phyloP scores from a whole-genome alignment of 2,329 filamentous ascomycete species.

The Neoascochyta sp. region DNA sequence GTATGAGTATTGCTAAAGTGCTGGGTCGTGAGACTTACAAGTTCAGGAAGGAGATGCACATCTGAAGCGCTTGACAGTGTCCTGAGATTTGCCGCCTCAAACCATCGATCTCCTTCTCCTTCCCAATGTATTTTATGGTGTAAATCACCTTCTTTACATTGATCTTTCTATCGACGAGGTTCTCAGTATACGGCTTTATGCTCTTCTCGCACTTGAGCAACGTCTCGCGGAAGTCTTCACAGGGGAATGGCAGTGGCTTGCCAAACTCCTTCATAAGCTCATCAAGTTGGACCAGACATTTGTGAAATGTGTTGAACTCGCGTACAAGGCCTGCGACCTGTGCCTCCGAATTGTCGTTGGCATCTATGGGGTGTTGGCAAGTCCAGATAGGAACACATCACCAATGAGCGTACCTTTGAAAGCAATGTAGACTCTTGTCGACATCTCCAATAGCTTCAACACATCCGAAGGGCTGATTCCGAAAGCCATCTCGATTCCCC shows the following conservation, averaged over 20 bases:
- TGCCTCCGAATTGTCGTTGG: constrained; percentile 33
- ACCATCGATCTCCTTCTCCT: constrained; percentile 32
- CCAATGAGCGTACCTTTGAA: constrained; percentile 28
- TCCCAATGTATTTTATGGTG: constrained; percentile 32
- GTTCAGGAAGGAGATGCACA: constrained; percentile 32
- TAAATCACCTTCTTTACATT: constrained; percentile 27
- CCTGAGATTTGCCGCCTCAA: constrained; percentile 27
- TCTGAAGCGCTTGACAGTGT: constrained; percentile 29
- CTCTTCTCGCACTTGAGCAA: constrained; percentile 28
- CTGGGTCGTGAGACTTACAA: constrained; percentile 13
- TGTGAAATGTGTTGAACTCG: constrained; percentile 29
- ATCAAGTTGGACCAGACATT: constrained; percentile 25
- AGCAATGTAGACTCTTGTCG: constrained; percentile 30
- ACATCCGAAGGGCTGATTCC: constrained; percentile 31
- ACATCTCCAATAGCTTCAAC: constrained; percentile 31
- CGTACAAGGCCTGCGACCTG: constrained; percentile 31
- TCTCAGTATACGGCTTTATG: constrained; percentile 26
- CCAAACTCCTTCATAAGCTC: constrained; percentile 34
- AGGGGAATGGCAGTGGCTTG: constrained; percentile 29
- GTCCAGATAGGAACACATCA: neutral
- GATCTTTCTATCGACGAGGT: constrained; percentile 33
- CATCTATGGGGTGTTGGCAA: constrained; percentile 22
- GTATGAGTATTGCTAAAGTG: neutral
- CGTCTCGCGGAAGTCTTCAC: constrained; percentile 29
- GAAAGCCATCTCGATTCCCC: constrained; percentile 26